Conservation (phyloP, 441 rosid genomes). For the Gossypium davidsonii region DNA sequence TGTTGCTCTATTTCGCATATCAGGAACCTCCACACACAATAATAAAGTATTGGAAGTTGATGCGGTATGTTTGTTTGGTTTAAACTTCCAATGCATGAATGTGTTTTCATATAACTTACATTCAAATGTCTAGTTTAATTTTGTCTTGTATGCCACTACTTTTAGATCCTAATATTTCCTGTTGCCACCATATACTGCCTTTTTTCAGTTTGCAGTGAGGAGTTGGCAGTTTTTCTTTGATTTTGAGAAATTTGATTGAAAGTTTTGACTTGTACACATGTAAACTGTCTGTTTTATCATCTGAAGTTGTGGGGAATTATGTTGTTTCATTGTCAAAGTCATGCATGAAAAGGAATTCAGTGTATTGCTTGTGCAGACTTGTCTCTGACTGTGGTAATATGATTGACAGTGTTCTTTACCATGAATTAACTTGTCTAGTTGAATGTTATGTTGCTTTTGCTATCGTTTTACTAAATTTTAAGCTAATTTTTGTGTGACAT, state of each 20-base stretch:
- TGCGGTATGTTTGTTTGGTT: conserved; percentile 36
- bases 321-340: neutral
- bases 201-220: neutral
- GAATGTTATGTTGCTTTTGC: neutral
- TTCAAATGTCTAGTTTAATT: neutral
- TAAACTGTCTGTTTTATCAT: neutral
- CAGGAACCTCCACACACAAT: conserved; percentile 76
- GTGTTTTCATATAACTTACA: neutral
- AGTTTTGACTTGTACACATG: neutral
- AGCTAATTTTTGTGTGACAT: neutral
- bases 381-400: neutral
- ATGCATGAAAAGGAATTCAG: neutral
- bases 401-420: neutral
- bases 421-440: neutral
- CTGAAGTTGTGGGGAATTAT: neutral
- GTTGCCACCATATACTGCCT: neutral
- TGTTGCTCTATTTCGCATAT: conserved; percentile 72
- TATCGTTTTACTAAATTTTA: neutral
- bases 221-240: neutral
- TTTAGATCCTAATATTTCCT: neutral
- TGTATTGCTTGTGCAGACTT: neutral
- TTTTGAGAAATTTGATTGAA: conserved; percentile 8
- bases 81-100: neutral
- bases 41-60: conserved; percentile 78
- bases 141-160: neutral